Conservation (phyloP, 164 flowering plant genomes). For the Magnolia officinalis region DNA sequence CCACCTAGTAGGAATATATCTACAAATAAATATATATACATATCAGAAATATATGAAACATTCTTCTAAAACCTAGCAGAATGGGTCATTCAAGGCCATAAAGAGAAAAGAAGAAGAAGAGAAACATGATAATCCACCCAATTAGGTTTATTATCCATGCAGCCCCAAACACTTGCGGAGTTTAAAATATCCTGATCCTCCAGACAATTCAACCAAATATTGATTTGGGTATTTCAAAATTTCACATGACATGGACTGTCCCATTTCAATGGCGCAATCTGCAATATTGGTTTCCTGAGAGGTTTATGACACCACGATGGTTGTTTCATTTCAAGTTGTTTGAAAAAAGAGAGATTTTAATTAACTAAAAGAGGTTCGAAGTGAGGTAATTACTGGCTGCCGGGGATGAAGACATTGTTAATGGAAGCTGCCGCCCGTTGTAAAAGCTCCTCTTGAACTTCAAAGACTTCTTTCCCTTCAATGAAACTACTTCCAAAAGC, state of each 20-base stretch:
- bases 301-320: too few species aligned
- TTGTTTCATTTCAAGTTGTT: too few species aligned
- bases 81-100: neutral
- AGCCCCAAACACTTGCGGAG: too few species aligned
- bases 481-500: conserved; percentile 31
- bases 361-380: neutral
- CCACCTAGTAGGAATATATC: conserved; percentile 29
- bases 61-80: neutral
- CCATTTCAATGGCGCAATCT: too few species aligned
- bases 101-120: neutral
- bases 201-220: too few species aligned
- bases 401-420: conserved; percentile 24
- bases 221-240: too few species aligned
- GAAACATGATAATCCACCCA: neutral
- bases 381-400: conserved; percentile 18
- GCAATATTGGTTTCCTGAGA: too few species aligned
- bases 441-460: conserved; percentile 27
- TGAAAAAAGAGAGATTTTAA: too few species aligned
- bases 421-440: conserved; percentile 8
- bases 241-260: too few species aligned
- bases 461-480: conserved; percentile 28
- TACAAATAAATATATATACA: neutral
- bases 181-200: neutral
- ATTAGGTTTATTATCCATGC: neutral
- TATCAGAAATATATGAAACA: neutral